Base-by-base conservation (phyloP, 306 rosid species). In the Phaseolus lunatus region DNA sequence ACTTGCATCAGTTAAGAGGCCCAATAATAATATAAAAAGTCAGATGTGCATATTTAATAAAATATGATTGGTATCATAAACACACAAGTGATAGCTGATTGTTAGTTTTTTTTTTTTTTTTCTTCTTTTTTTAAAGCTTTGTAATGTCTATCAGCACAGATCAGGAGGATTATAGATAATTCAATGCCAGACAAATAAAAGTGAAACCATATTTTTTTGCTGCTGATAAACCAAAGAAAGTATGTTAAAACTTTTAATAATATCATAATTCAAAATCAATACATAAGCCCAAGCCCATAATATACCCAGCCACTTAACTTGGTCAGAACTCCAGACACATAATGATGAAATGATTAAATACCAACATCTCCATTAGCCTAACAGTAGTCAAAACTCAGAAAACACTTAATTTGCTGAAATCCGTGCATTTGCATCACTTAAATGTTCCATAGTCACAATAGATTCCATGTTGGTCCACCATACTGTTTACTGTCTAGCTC, bases 1-100 rank as follows among this genome's bases (percentile, higher is more conserved):
- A 95, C 99, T 92, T 86, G 71, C 70, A 85, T 78, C 59, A 80
- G 64, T n/a, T 29, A 76, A 72, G 35, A 62, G 49, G 2, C 37
- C 61, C 3, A 73, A 76, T 67, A 72, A 79, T 23, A 79, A 64
- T 9, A 33, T 33, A 63, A n/a, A 13, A 62, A n/a, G 47, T 63
- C 15, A 63, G 67, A 59, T 59, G 29, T 27, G 2, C 3, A 57
- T 26, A 24, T 26, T 58, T 6, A 27, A 59, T 9, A 59, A 59
- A 54, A 59, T 27, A 59, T 2, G 13, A 27, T 19, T 19, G 5
- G 2, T 37, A 27, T 56, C 63, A 13, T 24, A 57, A 13, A 24
- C 64, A 24, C 9, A 23, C 0, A 12, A 24, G n/a, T 15, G 9
- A 27, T 59, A 27, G 8, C 4, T 59, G 66, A 59, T 14, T 0